These are phyloP conservation scores for Colletotrichum sp. DNA, from an alignment of 2,329 filamentous ascomycete species.

Conservation along the genomic window DNA sequence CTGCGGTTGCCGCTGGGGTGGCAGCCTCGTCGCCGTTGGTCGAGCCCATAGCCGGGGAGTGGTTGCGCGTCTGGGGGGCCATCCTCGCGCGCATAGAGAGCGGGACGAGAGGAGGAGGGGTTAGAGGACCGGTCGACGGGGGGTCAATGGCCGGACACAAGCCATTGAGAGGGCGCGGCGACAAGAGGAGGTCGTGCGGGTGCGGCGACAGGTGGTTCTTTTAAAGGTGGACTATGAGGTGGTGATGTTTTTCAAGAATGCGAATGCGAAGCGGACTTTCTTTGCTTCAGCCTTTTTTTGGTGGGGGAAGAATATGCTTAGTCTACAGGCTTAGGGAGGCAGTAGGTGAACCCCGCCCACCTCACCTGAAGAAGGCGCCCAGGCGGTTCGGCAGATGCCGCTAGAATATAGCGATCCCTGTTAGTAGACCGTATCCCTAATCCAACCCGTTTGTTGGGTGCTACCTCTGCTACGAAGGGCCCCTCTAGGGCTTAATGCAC, in stretches of 20 bases:
- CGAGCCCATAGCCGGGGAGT: constrained; percentile 2
- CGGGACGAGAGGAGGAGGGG: background rate
- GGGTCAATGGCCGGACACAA: background rate
- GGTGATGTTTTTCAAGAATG: background rate
- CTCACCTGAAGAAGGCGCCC: background rate
- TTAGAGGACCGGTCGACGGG: background rate
- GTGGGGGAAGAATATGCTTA: background rate
- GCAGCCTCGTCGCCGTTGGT: constrained; percentile 9
- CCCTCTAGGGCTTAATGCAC: background rate
- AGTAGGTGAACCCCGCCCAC: background rate
- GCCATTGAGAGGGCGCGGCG: background rate
- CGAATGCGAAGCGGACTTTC: background rate
- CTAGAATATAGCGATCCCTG: background rate
- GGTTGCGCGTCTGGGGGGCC: constrained; percentile 3
- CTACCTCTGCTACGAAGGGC: background rate
- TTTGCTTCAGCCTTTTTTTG: constrained; percentile 3
- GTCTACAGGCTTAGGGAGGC: too few relatives aligned
- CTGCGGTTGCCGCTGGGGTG: background rate
- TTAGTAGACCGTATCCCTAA: background rate
- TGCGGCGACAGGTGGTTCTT: background rate
- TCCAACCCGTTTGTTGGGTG: background rate
- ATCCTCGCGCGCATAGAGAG: background rate
- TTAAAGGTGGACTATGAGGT: background rate
- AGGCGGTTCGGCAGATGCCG: background rate
- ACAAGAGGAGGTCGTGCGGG: too few relatives aligned